Conservation (phyloP, 2,329 filamentous ascomycete genomes). For the Pseudogymnoascus destructans region DNA sequence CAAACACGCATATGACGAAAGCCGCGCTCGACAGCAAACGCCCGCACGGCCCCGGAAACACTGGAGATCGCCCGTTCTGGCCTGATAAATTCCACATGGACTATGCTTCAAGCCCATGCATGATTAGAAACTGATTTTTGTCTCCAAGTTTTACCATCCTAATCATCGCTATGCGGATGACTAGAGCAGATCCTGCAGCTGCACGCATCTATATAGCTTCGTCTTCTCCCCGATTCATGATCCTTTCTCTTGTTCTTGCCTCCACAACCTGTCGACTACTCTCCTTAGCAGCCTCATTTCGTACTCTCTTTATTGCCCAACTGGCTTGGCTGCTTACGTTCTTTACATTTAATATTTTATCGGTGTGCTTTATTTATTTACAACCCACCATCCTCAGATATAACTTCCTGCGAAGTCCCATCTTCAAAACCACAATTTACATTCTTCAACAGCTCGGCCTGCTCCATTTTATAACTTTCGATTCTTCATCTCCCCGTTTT, state of each 20-base stretch:
- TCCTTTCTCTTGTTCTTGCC: constrained; percentile 18
- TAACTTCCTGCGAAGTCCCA: constrained; percentile 10
- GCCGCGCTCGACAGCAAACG: constrained; percentile 1
- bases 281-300: constrained; percentile 25
- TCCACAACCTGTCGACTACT: constrained; percentile 26
- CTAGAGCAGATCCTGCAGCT: constrained; percentile 2
- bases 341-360: constrained; percentile 30
- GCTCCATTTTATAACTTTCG: constrained; percentile 24
- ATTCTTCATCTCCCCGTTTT: constrained; percentile 21
- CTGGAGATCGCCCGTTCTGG: neutral
- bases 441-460: constrained; percentile 32
- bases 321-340: constrained; percentile 42
- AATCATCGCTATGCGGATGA: constrained; percentile 4
- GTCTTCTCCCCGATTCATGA: constrained; percentile 29
- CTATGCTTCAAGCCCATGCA: constrained; percentile 5
- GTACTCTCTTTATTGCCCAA: constrained; percentile 36
- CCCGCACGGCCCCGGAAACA: constrained; percentile 2
- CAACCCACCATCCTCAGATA: constrained; percentile 21
- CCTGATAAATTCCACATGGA: neutral
- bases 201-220: constrained; percentile 7
- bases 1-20: constrained; percentile 2
- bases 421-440: constrained; percentile 25
- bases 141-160: constrained; percentile 6
- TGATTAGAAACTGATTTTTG: constrained; percentile 3
- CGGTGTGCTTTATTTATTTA: constrained; percentile 20